These are phyloP conservation scores for Lachnellula subtilissima DNA, from an alignment of 2,329 filamentous ascomycete genomes.

Conservation along the genomic window DNA sequence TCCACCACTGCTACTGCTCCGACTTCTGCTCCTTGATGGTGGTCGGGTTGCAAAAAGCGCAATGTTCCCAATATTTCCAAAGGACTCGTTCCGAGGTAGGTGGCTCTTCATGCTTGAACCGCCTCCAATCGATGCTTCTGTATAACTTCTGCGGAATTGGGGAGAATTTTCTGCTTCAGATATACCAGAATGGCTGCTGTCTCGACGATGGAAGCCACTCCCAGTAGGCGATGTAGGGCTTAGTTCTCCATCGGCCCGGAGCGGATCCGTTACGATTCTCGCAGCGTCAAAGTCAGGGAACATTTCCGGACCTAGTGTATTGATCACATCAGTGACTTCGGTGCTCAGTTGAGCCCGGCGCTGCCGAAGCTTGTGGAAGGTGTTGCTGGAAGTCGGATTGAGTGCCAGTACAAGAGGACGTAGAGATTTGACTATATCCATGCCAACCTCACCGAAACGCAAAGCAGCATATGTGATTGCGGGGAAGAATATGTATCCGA, in stretches of 20 bases:
- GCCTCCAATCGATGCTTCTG: no score
- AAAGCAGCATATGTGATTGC: slow-evolving; percentile 88
- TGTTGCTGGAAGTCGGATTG: slow-evolving; percentile 78
- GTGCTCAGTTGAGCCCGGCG: slow-evolving; percentile 66
- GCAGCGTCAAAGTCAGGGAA: slow-evolving; percentile 90
- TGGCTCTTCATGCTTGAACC: no score
- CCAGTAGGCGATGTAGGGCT: slow-evolving; percentile 23
- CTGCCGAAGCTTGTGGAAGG: slow-evolving; percentile 70
- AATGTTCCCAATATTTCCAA: no score
- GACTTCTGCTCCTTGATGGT: no score
- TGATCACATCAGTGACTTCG: slow-evolving; percentile 87
- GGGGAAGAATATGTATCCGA: slow-evolving; percentile 76
- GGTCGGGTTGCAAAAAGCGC: no score
- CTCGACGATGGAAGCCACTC: slow-evolving; percentile 30
- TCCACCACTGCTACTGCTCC: slow-evolving; percentile 17
- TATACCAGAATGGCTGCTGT: slow-evolving; percentile 45
- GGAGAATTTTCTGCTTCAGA: slow-evolving; percentile 27
- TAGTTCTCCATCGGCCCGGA: slow-evolving; percentile 23
- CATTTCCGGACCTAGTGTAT: slow-evolving; percentile 90
- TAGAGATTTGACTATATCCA: slow-evolving; percentile 96
- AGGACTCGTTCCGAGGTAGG: no score
- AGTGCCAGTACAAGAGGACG: slow-evolving; percentile 81
- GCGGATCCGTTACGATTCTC: slow-evolving; percentile 59
- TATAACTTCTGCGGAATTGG: background rate
- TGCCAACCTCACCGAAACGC: slow-evolving; percentile 93